Percentiles rank a stretch among this genome's conserved stretches.
Conservation (phyloP, 2,329 filamentous ascomycete genomes). For the Westerdykella sp. region DNA sequence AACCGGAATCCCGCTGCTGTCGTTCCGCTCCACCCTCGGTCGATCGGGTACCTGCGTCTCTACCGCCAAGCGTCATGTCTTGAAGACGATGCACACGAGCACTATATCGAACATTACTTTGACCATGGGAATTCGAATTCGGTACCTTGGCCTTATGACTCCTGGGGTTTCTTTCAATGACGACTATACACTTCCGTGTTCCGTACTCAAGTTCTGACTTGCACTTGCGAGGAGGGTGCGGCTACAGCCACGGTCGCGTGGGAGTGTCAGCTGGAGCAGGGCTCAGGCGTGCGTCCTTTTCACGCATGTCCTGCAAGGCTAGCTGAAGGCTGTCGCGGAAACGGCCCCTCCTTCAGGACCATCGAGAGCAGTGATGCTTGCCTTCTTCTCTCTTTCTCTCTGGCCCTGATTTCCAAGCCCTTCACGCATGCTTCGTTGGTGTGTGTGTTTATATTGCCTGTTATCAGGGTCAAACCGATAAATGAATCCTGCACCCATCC, state of each 20-base stretch:
- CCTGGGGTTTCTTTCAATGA: neutral
- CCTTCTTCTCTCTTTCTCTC: no score
- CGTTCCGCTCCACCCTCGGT: slow-evolving; percentile 6
- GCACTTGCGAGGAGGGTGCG: no score
- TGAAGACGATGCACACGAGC: slow-evolving; percentile 16
- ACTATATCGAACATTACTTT: neutral
- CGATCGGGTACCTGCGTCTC: slow-evolving; percentile 4
- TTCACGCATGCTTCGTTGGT: no score
- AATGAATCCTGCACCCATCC: no score
- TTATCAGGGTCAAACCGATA: no score
- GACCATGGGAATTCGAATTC: neutral
- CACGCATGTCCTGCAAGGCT: slow-evolving; percentile 8
- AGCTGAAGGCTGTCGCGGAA: neutral
- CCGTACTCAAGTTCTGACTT: neutral
- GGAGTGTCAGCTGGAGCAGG: no score
- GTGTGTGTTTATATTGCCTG: no score
- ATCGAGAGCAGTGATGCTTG: no score
- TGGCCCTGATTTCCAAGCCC: no score
- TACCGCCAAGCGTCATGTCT: slow-evolving; percentile 3
- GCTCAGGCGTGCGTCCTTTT: slow-evolving; percentile 1
- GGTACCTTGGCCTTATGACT: neutral
- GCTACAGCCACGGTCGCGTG: slow-evolving; percentile 12
- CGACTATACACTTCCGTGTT: slow-evolving; percentile 25
- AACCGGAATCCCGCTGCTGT: slow-evolving; percentile 2
- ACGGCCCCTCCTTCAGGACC: no score